Conservation (phyloP, 1,139 yeast species). For the Protomyces inundatus region DNA sequence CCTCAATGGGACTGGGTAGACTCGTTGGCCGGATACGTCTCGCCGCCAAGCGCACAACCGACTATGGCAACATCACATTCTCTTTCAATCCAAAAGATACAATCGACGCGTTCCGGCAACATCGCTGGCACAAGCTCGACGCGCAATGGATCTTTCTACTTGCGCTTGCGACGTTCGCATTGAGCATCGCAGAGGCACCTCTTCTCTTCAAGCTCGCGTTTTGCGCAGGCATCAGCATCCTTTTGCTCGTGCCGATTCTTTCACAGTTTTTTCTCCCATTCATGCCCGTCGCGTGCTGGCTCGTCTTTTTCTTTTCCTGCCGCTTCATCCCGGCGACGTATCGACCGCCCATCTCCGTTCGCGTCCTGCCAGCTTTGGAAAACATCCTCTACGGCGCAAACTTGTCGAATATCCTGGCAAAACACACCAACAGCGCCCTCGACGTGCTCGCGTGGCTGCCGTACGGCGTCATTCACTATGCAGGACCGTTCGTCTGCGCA, state of each 20-base stretch:
- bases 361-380: constrained; percentile 88
- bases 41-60: neutral
- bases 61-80: constrained; percentile 1
- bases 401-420: constrained; percentile 77
- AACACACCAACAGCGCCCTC: constrained; percentile 58
- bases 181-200: constrained; percentile 52
- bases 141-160: constrained; percentile 44
- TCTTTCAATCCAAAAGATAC: constrained; percentile 43
- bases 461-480: constrained; percentile 84
- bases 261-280: constrained; percentile 83
- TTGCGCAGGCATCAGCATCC: constrained; percentile 38
- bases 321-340: constrained; percentile 62
- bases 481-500: constrained; percentile 84
- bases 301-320: constrained; percentile 66
- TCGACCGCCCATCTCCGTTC: constrained; percentile 87
- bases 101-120: constrained; percentile 48
- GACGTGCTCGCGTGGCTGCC: constrained; percentile 95
- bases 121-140: constrained; percentile 43
- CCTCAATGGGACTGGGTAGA: constrained; percentile 10
- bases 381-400: constrained; percentile 92
- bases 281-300: constrained; percentile 83
- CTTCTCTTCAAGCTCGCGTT: constrained; percentile 47
- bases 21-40: neutral
- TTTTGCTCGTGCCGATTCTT: constrained; percentile 64
- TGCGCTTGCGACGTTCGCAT: constrained; percentile 46